Conservation (phyloP, 2,329 filamentous ascomycete genomes). For the Ampelomyces quisqualis region DNA sequence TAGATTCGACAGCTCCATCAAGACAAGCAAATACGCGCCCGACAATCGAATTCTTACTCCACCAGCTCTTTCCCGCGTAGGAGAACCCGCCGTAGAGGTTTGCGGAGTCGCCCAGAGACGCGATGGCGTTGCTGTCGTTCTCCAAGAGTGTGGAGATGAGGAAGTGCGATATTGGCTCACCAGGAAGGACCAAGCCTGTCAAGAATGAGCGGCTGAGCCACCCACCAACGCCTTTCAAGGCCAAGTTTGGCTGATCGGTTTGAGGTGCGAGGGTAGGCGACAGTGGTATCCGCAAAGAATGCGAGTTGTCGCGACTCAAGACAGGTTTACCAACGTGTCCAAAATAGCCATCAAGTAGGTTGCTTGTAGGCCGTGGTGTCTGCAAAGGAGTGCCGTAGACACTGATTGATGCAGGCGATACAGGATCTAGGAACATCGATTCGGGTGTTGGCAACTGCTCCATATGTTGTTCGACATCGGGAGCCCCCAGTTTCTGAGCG, state of each 20-base stretch:
- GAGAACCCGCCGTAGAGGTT: conserved; percentile 59
- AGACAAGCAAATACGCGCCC: conserved; percentile 54
- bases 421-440: conserved; percentile 26
- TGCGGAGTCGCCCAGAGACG: conserved; percentile 51
- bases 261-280: conserved; percentile 20
- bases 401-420: conserved; percentile 35
- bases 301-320: conserved; percentile 29
- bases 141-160: conserved; percentile 59
- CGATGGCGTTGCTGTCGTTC: conserved; percentile 54
- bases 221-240: conserved; percentile 45
- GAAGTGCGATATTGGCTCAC: conserved; percentile 55
- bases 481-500: conserved; percentile 37
- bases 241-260: conserved; percentile 13
- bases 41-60: conserved; percentile 59
- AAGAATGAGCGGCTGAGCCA: conserved; percentile 60
- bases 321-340: conserved; percentile 30
- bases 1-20: conserved; percentile 51
- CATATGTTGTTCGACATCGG: conserved; percentile 14
- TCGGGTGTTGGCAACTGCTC: conserved; percentile 21
- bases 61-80: conserved; percentile 54
- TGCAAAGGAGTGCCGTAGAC: conserved; percentile 44
- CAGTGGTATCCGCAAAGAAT: conserved; percentile 35
- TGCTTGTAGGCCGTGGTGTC: conserved; percentile 35
- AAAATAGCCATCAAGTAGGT: conserved; percentile 39
- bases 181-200: conserved; percentile 57